Base-by-base conservation (phyloP, 2,329 filamentous ascomycete species). In the Davidsoniella virescens region DNA sequence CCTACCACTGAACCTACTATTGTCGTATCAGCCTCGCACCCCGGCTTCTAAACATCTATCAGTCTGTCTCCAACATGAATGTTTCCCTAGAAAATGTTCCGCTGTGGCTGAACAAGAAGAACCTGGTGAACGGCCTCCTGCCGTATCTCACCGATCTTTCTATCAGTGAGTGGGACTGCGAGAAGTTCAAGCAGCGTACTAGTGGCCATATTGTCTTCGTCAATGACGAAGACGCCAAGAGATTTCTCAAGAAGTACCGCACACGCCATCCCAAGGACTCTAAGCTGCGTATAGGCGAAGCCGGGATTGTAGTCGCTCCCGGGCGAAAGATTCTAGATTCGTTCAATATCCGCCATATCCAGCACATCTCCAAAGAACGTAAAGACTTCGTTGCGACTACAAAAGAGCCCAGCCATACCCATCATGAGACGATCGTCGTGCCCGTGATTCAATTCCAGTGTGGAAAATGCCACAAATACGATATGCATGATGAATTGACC, bases 381-480 rank as follows among this genome's bases (percentile, higher is more conserved):
- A 63, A 56, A 36, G 56, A 50, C 12, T 50, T 49, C 8, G 44
- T 53, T 45, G 16, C 48, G 5, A 43, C 40, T 2, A 40, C 52
- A 54, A 53, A 57, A 2, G 41, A 37, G 52, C 62, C 44, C 45
- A 44, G 40, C 44, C 29, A 16, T 20, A 43, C 25, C 36, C 43
- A 33, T 2, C 18, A 50, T 26, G 17, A 56, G 17, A 39, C 45
- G 0, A 58, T 61, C 39, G n/a, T 10, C 4, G 37, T 60, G 49
- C 49, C 6, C 16, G 17, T 56, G 33, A 33, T 47, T 6, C 36
- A 47, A 2, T 51, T 73, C 26, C 63, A 62, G 6, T 74, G 70
- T 49, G 75, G 75, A 2, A 67, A 71, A 42, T 71, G 70, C 54
- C 59, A 66, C 6, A 76, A 71, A 47, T 47, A 57, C 2, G 49